Percentiles rank a stretch among this genome's conserved stretches.
Evolutionary conservation across 2,329 filamentous ascomycete species (phyloP).

Genomic region (Fusarium euwallaceae): DNA sequence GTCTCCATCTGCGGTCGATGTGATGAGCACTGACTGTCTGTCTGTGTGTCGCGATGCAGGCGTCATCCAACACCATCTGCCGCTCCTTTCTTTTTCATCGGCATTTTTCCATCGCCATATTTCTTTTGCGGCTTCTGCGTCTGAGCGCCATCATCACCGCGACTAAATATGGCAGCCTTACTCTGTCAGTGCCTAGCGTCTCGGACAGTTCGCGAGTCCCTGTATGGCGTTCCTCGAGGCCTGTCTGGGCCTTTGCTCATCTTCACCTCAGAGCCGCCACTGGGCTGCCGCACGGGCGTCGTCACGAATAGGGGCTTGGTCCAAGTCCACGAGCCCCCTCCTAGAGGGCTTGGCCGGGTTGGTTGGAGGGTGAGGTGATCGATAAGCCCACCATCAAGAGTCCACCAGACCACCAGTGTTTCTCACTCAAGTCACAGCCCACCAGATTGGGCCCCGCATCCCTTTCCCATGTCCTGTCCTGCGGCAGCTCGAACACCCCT

Average conservation of each 20-base stretch:
- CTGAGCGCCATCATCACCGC: slow-evolving; percentile 23
- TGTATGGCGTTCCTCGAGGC: slow-evolving; percentile 32
- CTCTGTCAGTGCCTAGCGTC: slow-evolving; percentile 22
- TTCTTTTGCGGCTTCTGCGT: slow-evolving; percentile 28
- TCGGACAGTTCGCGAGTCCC: slow-evolving; percentile 25
- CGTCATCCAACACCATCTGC: slow-evolving; percentile 37
- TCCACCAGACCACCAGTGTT: slow-evolving; percentile 34
- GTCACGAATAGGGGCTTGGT: slow-evolving; percentile 40
- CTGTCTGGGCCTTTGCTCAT: slow-evolving; percentile 33
- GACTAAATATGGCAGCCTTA: slow-evolving; percentile 27
- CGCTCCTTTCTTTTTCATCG: slow-evolving; percentile 36
- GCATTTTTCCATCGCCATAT: slow-evolving; percentile 14
- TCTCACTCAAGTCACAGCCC: slow-evolving; percentile 23
- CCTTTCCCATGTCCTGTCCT: slow-evolving; percentile 10
- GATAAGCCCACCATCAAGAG: slow-evolving; percentile 42
- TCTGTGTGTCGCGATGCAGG: slow-evolving; percentile 11
- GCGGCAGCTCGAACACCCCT: slow-evolving; percentile 34
- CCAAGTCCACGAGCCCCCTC: slow-evolving; percentile 24
- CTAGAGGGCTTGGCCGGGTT: slow-evolving; percentile 21
- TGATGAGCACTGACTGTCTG: background rate
- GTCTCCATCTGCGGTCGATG: background rate
- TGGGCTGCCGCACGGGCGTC: slow-evolving; percentile 34
- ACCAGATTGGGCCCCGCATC: slow-evolving; percentile 20
- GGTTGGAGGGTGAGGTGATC: slow-evolving; percentile 45
- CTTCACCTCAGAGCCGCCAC: slow-evolving; percentile 35